A percentile compares a stretch with the other conserved stretches of the same genome.
Evolutionary conservation across 176 grass and related monocot species (phyloP).

Genomic region (Juncus effusus): DNA sequence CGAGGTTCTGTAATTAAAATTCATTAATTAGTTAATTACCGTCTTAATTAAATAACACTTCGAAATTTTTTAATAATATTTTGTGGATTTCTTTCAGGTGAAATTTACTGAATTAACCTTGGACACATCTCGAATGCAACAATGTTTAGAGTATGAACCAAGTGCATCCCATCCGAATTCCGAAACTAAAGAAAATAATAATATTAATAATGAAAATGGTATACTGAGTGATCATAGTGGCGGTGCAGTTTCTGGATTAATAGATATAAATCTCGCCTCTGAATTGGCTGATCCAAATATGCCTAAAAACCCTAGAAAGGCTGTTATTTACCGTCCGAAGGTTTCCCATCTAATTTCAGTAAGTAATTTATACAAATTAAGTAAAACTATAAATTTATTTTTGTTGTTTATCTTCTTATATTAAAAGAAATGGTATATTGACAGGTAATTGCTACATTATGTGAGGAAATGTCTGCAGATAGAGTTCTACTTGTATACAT

Average conservation of each 20-base stretch:
- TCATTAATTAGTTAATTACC: background rate
- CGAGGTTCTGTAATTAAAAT: constrained; percentile 45
- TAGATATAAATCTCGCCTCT: constrained; percentile 86
- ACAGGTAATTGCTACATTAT: constrained; percentile 87
- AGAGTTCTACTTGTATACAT: constrained; percentile 86
- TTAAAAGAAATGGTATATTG: constrained; percentile 8
- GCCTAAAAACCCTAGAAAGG: constrained; percentile 88
- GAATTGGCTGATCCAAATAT: constrained; percentile 86
- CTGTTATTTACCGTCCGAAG: constrained; percentile 82
- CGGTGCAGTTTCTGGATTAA: constrained; percentile 67
- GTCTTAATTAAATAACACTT: background rate
- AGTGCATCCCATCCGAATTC: constrained; percentile 74
- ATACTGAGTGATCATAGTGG: constrained; percentile 82
- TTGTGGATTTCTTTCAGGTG: constrained; percentile 45
- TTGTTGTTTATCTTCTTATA: constrained; percentile 6
- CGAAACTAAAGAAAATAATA: constrained; percentile 56
- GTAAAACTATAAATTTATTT: background rate
- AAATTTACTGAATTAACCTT: constrained; percentile 94
- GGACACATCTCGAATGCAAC: constrained; percentile 91
- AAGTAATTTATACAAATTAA: constrained; percentile 18
- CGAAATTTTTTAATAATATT: no score
- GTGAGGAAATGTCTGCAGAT: constrained; percentile 76
- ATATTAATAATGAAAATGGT: constrained; percentile 58
- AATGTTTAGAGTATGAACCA: constrained; percentile 92
- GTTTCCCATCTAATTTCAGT: constrained; percentile 87